These are phyloP conservation scores for Enterospora canceri DNA, from an alignment of 371 early-diverging fungal genomes.

Conservation along the genomic window DNA sequence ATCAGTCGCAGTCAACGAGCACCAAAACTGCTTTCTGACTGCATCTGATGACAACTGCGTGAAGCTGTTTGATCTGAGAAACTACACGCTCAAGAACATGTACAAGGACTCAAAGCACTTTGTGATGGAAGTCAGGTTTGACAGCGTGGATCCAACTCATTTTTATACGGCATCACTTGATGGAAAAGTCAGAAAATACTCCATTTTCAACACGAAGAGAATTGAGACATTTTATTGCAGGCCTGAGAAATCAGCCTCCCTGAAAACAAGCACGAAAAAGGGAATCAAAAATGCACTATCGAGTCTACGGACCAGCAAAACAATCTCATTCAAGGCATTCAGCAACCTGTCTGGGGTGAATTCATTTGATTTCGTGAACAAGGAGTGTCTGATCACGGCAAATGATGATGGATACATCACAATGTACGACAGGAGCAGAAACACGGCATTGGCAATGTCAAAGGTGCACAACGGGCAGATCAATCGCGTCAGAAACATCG, in stretches of 20 bases:
- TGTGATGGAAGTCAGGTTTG: constrained; percentile 50
- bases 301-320: background rate
- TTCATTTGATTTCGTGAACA: constrained; percentile 18
- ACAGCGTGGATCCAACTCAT: constrained; percentile 28
- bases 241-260: background rate
- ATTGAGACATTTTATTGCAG: constrained; percentile 15
- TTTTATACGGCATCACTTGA: constrained; percentile 49
- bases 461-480: constrained; percentile 50
- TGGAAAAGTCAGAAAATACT: constrained; percentile 42
- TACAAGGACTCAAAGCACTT: constrained; percentile 52
- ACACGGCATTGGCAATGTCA: constrained; percentile 30
- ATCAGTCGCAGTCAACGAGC: constrained; percentile 40
- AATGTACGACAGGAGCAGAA: constrained; percentile 40
- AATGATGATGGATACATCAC: constrained; percentile 47
- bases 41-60: constrained; percentile 48
- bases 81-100: constrained; percentile 9
- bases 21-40: constrained; percentile 35
- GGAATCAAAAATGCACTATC: constrained; percentile 3
- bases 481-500: constrained; percentile 23
- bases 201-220: constrained; percentile 24
- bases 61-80: constrained; percentile 48
- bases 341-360: constrained; percentile 22
- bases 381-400: constrained; percentile 44
- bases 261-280: constrained; percentile 13
- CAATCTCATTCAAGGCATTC: background rate